Evolutionary conservation across 192 early-diverging fungal species (phyloP).

Genomic region (Coemansia brasiliensis): DNA sequence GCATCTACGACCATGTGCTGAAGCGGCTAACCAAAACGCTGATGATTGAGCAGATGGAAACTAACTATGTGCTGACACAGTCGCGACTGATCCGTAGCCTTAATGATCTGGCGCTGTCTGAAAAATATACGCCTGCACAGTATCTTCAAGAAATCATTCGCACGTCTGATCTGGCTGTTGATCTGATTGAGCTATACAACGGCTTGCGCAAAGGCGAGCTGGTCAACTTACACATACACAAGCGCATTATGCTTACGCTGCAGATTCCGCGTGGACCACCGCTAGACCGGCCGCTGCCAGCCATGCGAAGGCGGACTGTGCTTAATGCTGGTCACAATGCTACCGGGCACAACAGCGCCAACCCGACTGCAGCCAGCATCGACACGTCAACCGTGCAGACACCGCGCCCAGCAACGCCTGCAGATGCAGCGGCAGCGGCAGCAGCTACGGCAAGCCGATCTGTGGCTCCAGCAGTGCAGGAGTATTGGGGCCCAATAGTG

Average conservation of each 20-base stretch:
- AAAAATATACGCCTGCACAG: conserved; percentile 14
- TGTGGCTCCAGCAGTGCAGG: conserved; percentile 31
- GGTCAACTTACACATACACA: conserved; percentile 44
- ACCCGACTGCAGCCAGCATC: conserved; percentile 15
- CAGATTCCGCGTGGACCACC: conserved; percentile 48
- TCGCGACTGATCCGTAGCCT: conserved; percentile 45
- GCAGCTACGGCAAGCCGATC: conserved; percentile 5
- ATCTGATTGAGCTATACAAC: conserved; percentile 46
- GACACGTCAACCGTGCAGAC: conserved; percentile 29
- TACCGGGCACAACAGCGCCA: conserved; percentile 10
- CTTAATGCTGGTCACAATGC: conserved; percentile 12
- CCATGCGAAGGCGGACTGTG: conserved; percentile 9
- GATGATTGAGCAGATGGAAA: conserved; percentile 51
- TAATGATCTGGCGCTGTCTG: conserved; percentile 40
- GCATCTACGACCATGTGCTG: conserved; percentile 47
- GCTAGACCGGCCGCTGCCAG: conserved; percentile 38
- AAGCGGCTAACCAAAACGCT: conserved; percentile 48
- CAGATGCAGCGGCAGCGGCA: conserved; percentile 4
- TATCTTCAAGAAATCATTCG: conserved; percentile 34
- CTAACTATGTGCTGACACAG: conserved; percentile 49
- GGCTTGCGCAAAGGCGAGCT: conserved; percentile 41
- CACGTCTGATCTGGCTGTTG: conserved; percentile 25
- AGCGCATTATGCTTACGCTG: conserved; percentile 51
- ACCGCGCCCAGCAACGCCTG: conserved; percentile 35
- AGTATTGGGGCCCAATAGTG: conserved; percentile 30